Evolutionary conservation across 108 stramenopile species (phyloP), one percentile per base, ranked within the genome.

Genomic region (Aurantiochytrium sp.): DNA sequence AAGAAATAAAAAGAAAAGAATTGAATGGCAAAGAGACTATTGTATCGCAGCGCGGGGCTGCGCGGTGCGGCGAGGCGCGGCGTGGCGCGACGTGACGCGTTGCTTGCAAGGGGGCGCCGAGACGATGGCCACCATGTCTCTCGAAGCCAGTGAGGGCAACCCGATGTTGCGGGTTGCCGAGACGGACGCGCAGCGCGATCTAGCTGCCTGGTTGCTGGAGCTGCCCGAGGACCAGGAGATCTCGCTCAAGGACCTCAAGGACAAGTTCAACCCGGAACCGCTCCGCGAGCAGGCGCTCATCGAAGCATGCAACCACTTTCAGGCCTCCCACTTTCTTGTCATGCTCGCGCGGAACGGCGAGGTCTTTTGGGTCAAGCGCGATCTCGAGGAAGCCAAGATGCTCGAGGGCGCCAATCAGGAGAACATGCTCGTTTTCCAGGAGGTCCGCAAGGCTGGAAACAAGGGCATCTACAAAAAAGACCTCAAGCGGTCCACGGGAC

Each of bases 401-500:
- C 64, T 69, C 64, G 64, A 69, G 42, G 64, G 64, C 35, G 64
- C 64, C 64, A 92, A 89, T 42, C 90, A 92, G 29, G 94, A 94
- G 88, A 91, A 94, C 35, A 90, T 93, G 91, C 88, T 94, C 91
- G 97, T 98, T 0, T 97, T 97, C 89, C 97, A 98, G 91, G 95
- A 96, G 42, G 96, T 98, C 92, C 96, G 97, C 89, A 93, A 94
- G 87, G 91, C 96, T 5, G 97, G 96, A 3, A 96, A 97, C 88
- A 97, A 95, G 93, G 99, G 99, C 23, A 97, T 98, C 89, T 99
- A 98, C 97, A 98, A 97, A 47, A 96, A 97, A 58, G 98, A 99
- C 89, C 95, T 99, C 89, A 94, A 96, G 88, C 90, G 93, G 23
- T 92, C 95, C 60, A 96, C 99, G 45, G 96, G 95, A 87, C 95